Conservation (phyloP, 352 stramenopile species). For the Pythium aristosporum region DNA sequence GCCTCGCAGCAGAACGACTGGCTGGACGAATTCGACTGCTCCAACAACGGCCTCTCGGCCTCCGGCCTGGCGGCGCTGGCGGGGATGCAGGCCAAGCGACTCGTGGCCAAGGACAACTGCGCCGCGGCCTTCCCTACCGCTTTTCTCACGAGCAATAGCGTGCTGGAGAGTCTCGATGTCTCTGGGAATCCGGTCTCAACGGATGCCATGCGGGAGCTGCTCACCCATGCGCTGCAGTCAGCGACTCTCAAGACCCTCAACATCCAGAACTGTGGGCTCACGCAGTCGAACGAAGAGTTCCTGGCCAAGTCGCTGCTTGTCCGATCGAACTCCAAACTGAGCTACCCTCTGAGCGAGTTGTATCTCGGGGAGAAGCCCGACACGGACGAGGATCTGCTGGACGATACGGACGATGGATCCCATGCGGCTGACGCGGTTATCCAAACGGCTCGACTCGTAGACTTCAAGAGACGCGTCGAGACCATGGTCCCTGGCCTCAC, state of each 20-base stretch:
- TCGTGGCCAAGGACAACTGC: conserved; percentile 35
- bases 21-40: conserved; percentile 47
- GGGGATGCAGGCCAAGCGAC: conserved; percentile 22
- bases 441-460: background rate
- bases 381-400: conserved; percentile 12
- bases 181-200: conserved; percentile 38
- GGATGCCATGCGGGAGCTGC: conserved; percentile 37
- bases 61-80: conserved; percentile 33
- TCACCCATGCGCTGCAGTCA: conserved; percentile 9
- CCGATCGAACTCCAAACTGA: conserved; percentile 5
- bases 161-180: conserved; percentile 35
- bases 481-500: background rate
- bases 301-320: conserved; percentile 13
- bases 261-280: conserved; percentile 37
- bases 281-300: conserved; percentile 10
- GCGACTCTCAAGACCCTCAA: conserved; percentile 29
- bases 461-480: conserved; percentile 18
- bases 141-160: conserved; percentile 25
- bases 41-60: conserved; percentile 43
- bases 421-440: background rate
- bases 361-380: conserved; percentile 14
- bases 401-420: conserved; percentile 12
- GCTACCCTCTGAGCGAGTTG: conserved; percentile 8
- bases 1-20: background rate
- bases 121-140: conserved; percentile 33